Conservation (phyloP, 768 basidiomycete species). For the Hysterangium stoloniferum region DNA sequence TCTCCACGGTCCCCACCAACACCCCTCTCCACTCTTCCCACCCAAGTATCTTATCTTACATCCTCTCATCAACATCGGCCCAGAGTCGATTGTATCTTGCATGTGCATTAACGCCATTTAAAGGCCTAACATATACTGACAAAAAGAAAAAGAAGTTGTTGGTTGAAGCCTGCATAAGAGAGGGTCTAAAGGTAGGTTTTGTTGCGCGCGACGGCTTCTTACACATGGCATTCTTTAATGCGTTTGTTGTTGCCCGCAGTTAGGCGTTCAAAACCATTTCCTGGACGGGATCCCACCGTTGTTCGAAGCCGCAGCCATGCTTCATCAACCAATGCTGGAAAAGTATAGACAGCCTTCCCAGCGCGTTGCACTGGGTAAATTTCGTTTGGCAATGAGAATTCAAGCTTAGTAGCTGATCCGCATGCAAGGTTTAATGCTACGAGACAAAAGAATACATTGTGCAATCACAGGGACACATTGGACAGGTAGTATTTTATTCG, state of each 20-base stretch:
- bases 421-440: conserved; percentile 53
- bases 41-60: conserved; percentile 33
- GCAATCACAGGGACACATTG: conserved; percentile 54
- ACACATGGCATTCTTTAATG: neutral
- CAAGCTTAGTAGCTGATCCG: neutral
- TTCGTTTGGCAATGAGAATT: neutral
- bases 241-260: conserved; percentile 15
- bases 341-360: conserved; percentile 36
- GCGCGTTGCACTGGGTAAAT: conserved; percentile 52
- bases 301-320: conserved; percentile 44
- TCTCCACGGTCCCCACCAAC: conserved; percentile 15
- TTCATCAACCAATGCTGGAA: conserved; percentile 29
- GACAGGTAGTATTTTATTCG: conserved; percentile 66
- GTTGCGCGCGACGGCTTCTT: neutral
- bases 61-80: conserved; percentile 32
- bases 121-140: conserved; percentile 48
- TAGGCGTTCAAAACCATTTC: conserved; percentile 70
- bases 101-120: conserved; percentile 65
- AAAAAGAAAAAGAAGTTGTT: conserved; percentile 59
- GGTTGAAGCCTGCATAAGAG: conserved; percentile 65
- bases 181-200: conserved; percentile 79
- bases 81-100: conserved; percentile 71
- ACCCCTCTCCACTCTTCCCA: conserved; percentile 31
- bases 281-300: conserved; percentile 67
- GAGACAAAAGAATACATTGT: conserved; percentile 62